These are phyloP conservation scores for Porcisia hertigi DNA, from an alignment of 208 protist species.

Conservation along the genomic window DNA sequence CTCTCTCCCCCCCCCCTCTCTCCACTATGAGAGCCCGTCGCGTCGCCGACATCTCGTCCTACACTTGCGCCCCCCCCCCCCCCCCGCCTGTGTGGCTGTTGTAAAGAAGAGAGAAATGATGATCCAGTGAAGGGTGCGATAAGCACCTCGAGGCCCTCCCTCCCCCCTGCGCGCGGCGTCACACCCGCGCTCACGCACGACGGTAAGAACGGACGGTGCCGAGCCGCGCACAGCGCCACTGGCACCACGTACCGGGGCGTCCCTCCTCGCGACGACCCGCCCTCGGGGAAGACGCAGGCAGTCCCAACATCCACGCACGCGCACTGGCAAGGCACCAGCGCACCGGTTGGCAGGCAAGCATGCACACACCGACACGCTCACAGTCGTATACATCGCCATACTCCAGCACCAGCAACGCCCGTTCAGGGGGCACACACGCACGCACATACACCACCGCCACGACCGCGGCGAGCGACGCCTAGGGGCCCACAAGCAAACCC, in stretches of 20 bases:
- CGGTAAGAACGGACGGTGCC: conserved; percentile 21
- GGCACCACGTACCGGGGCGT: conserved; percentile 18
- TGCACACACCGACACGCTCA: neutral
- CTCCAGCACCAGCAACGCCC: too few species aligned
- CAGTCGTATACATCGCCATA: neutral
- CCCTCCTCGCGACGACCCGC: conserved; percentile 10
- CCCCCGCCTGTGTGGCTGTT: neutral
- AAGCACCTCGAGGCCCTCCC: conserved; percentile 6
- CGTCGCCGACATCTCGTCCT: conserved; percentile 1
- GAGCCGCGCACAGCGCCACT: conserved; percentile 28
- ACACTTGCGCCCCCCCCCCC: neutral
- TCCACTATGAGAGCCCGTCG: neutral
- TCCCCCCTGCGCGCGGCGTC: conserved; percentile 20
- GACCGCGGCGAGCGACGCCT: conserved; percentile 19
- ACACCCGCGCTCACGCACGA: conserved; percentile 20
- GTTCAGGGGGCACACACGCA: too few species aligned
- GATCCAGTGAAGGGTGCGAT: conserved; percentile 21
- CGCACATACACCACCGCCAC: conserved; percentile 18
- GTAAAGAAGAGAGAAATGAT: conserved; percentile 25
- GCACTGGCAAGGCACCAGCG: conserved; percentile 10
- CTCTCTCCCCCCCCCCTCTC: neutral
- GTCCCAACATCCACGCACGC: conserved; percentile 21
- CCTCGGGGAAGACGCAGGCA: conserved; percentile 14
- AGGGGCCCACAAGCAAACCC: conserved; percentile 51
- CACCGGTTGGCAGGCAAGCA: conserved; percentile 5